Conservation (phyloP, 768 basidiomycete genomes). For the Lanmaoa rubissima region DNA sequence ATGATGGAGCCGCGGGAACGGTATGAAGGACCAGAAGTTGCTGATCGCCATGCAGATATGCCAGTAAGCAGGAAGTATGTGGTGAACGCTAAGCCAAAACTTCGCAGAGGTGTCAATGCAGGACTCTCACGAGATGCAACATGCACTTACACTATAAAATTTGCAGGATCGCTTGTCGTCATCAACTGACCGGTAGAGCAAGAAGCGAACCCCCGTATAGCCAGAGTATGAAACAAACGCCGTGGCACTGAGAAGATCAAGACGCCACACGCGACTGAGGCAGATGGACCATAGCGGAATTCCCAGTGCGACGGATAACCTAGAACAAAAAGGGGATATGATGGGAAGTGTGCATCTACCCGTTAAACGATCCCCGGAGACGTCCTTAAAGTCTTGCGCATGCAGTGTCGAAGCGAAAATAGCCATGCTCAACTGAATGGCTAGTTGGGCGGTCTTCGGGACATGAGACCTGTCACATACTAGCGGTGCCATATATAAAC, state of each 20-base stretch:
- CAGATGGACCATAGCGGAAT: conserved; percentile 27
- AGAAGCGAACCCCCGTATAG: conserved; percentile 19
- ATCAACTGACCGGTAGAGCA: conserved; percentile 14
- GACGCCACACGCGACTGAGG: conserved; percentile 20
- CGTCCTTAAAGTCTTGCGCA: conserved; percentile 36
- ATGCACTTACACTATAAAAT: conserved; percentile 21
- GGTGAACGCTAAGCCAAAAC: conserved; percentile 17
- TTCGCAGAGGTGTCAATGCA: neutral
- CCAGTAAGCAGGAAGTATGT: conserved; percentile 17
- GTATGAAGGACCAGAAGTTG: neutral
- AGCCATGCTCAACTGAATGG: conserved; percentile 27
- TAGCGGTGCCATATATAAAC: neutral
- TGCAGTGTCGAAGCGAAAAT: conserved; percentile 34
- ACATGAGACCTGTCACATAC: conserved; percentile 16
- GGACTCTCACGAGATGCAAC: neutral
- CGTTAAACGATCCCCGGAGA: conserved; percentile 36
- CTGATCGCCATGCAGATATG: neutral
- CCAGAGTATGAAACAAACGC: conserved; percentile 18
- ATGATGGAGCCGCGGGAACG: neutral
- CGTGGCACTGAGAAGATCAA: conserved; percentile 11
- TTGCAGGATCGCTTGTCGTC: conserved; percentile 25
- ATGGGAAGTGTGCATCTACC: conserved; percentile 43
- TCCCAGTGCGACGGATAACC: conserved; percentile 17
- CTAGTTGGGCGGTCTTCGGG: conserved; percentile 11
- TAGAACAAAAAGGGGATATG: conserved; percentile 28